Conservation (phyloP, 495 filamentous ascomycete species). For the Neurospora tetraspora region DNA sequence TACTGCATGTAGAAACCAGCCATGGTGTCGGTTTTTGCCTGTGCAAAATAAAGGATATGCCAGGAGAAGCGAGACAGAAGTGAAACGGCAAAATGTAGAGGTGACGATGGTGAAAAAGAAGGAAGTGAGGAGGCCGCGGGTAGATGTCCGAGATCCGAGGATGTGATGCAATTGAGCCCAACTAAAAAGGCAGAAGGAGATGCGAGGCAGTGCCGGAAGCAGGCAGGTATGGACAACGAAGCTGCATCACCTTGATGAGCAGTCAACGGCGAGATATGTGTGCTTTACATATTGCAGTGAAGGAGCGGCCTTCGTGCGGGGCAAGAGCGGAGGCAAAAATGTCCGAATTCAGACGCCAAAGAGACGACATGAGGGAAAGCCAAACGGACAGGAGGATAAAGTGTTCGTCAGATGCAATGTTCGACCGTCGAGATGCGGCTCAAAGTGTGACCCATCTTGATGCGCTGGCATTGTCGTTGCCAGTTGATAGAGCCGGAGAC, state of each 20-base stretch:
- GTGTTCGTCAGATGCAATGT: conserved; percentile 41
- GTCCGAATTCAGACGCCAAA: conserved; percentile 35
- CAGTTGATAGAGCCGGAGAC: conserved; percentile 62
- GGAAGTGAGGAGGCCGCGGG: conserved; percentile 18
- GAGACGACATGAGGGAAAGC: conserved; percentile 32
- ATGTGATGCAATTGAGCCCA: conserved; percentile 49
- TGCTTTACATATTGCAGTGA: conserved; percentile 48
- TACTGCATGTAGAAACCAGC: conserved; percentile 55
- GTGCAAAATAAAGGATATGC: conserved; percentile 2
- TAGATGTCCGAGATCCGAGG: conserved; percentile 26
- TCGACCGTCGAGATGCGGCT: conserved; percentile 46
- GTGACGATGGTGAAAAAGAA: conserved; percentile 17
- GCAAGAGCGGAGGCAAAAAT: conserved; percentile 31
- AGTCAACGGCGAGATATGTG: conserved; percentile 50
- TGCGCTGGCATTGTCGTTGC: conserved; percentile 88
- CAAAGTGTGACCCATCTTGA: conserved; percentile 59
- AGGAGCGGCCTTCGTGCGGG: conserved; percentile 37
- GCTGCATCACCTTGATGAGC: conserved; percentile 16
- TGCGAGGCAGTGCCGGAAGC: conserved; percentile 18
- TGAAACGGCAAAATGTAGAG: conserved; percentile 10
- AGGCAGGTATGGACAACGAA: conserved; percentile 17
- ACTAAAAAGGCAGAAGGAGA: conserved; percentile 28
- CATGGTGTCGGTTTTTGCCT: conserved; percentile 34
- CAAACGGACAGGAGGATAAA: conserved; percentile 32
- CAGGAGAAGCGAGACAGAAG: conserved; percentile 4